Base-by-base conservation (phyloP, 1,139 yeast genomes). In the Suhomyces bribrorum region DNA sequence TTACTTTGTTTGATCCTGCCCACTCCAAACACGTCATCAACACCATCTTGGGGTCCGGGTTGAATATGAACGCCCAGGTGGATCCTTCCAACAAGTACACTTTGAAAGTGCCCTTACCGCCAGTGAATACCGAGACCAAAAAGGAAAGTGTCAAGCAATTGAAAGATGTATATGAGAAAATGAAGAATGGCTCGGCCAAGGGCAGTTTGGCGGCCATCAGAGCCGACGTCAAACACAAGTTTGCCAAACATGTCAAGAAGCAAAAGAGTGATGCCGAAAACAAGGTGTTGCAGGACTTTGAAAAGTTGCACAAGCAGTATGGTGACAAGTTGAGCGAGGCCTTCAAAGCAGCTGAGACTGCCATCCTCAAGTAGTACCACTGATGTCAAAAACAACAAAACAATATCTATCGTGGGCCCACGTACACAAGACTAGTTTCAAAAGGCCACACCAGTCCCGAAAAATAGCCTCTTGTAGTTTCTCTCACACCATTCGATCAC, bases 1-100 rank as follows among this genome's bases (percentile, higher is more conserved):
- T 90, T 22, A 88, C 95, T 0, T 92, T 89, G 2, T 90, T 83
- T 59, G 96, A 89, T 52, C 94, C 96, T 8, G 69, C 69, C 36
- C 75, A 86, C 49, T 74, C 80, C 18, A 85, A 86, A 53, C 73
- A 77, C 45, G 77, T 90, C 18, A 73, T 84, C 32, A 81, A 87
- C 43, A 73, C 89, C 0, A 81, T 90, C 28, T 60, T 88, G 44
- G 83, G 77, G 2, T 72, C 90, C 0, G 78, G 77, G 9, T 62
- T 87, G 56, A 86, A 86, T 51, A 64, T 90, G 68, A 87, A 84
- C 44, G 95, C 97, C 1, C 89, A 84, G 53, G 69, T 72, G 17
- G 90, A 87, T 46, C 78, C 86, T 2, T 65, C 77, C 37, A 86
- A 84, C 54, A 81, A 81, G 34, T 95, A 86, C 58, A 74, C 83